phyloP scores from a whole-genome alignment of 495 filamentous ascomycete species.

The Penicillium malachiteum region DNA sequence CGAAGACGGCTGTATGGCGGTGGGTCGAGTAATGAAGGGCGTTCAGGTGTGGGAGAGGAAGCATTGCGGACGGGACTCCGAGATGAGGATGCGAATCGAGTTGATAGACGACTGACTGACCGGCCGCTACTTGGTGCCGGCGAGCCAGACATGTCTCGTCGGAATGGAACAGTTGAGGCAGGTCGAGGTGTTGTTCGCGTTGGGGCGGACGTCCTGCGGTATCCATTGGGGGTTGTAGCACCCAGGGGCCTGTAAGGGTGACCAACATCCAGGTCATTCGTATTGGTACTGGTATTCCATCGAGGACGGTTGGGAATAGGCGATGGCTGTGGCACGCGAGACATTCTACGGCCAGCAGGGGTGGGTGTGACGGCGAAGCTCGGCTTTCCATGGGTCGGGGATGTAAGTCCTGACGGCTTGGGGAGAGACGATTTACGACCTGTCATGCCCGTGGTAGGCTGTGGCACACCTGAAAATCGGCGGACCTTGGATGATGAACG shows the following conservation, averaged over 20 bases:
- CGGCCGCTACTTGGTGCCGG: slow-evolving; percentile 33
- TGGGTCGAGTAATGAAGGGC: slow-evolving; percentile 34
- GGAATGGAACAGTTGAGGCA: slow-evolving; percentile 39
- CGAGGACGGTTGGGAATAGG: slow-evolving; percentile 62
- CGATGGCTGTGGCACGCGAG: slow-evolving; percentile 45
- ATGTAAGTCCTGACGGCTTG: slow-evolving; percentile 28
- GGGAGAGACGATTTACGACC: slow-evolving; percentile 38
- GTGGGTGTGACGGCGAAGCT: slow-evolving; percentile 53
- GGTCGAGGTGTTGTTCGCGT: slow-evolving; percentile 34
- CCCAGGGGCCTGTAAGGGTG: slow-evolving; percentile 68
- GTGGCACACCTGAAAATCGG: slow-evolving; percentile 41
- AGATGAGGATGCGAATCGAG: slow-evolving; percentile 40
- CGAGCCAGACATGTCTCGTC: slow-evolving; percentile 43
- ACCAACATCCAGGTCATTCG: slow-evolving; percentile 62
- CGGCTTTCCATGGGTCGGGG: slow-evolving; percentile 46
- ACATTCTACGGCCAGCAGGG: slow-evolving; percentile 41
- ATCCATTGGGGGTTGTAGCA: slow-evolving; percentile 61
- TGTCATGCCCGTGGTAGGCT: slow-evolving; percentile 27
- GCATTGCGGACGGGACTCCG: slow-evolving; percentile 36
- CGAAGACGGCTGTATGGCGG: slow-evolving; percentile 45
- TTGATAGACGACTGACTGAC: slow-evolving; percentile 39
- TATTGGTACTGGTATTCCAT: slow-evolving; percentile 78
- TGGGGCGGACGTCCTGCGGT: slow-evolving; percentile 51
- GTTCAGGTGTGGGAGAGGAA: slow-evolving; percentile 31
- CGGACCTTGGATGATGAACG: slow-evolving; percentile 46